Evolutionary conservation across 1,139 yeast species (phyloP).

Genomic region (Taphrina wiesneri): DNA sequence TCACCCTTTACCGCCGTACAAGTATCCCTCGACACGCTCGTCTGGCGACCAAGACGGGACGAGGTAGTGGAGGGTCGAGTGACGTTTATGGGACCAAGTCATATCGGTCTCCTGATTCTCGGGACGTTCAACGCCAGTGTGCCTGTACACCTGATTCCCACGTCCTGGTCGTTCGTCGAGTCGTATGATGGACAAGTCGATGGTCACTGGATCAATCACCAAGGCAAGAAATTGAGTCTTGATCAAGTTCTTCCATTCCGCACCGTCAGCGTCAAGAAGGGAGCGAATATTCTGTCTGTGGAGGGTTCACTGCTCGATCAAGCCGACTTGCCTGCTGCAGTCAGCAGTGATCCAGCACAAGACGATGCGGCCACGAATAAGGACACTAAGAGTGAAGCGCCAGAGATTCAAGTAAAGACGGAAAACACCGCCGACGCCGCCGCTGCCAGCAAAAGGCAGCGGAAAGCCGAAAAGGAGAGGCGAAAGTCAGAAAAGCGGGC

Average conservation of each 20-base stretch:
- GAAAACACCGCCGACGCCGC: neutral
- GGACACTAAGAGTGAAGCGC: neutral
- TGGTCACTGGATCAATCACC: slow-evolving; percentile 33
- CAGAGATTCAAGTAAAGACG: neutral
- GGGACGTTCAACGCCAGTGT: slow-evolving; percentile 95
- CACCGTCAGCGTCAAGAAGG: slow-evolving; percentile 30
- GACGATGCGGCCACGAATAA: neutral
- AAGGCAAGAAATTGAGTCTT: slow-evolving; percentile 12
- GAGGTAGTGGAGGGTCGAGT: slow-evolving; percentile 77
- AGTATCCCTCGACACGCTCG: slow-evolving; percentile 77
- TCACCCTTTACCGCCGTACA: slow-evolving; percentile 88
- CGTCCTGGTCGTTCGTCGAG: slow-evolving; percentile 77
- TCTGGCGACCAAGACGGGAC: slow-evolving; percentile 87
- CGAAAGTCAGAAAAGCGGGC: neutral
- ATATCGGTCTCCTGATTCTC: slow-evolving; percentile 83
- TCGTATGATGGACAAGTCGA: slow-evolving; percentile 67
- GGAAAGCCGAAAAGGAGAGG: slow-evolving; percentile 9
- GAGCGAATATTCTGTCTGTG: slow-evolving; percentile 25
- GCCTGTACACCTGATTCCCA: slow-evolving; percentile 78
- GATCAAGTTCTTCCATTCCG: slow-evolving; percentile 10
- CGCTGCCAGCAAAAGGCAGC: neutral
- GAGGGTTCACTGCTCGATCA: slow-evolving; percentile 15
- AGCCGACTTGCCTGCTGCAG: neutral
- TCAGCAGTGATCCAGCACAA: neutral
- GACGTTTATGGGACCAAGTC: slow-evolving; percentile 92